These are phyloP conservation scores for Sporothrix sp. DNA, from an alignment of 2,329 filamentous ascomycete genomes.

Conservation along the genomic window DNA sequence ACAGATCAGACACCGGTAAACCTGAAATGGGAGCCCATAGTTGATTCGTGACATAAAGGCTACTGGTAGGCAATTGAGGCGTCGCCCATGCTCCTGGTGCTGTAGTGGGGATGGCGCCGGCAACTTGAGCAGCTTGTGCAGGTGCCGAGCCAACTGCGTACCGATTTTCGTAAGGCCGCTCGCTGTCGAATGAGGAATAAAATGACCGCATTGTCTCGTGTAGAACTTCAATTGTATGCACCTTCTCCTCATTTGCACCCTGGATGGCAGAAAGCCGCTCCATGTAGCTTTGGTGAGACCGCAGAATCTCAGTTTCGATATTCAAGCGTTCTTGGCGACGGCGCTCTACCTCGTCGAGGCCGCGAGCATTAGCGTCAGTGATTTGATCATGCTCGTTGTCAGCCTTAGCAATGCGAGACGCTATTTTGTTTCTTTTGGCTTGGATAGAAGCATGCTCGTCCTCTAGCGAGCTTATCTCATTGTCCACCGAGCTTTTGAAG, in stretches of 20 bases:
- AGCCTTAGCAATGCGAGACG: constrained; percentile 60
- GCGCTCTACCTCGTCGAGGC: constrained; percentile 53
- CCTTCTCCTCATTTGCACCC: constrained; percentile 29
- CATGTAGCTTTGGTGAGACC: constrained; percentile 35
- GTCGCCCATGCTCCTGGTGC: constrained; percentile 7
- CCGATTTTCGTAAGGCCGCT: constrained; percentile 31
- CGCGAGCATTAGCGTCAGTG: constrained; percentile 56
- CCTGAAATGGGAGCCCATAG: constrained; percentile 3
- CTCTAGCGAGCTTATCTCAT: constrained; percentile 51
- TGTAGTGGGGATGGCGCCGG: not conserved
- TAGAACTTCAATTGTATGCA: constrained; percentile 30
- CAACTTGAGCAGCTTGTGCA: not conserved
- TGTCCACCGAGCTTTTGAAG: constrained; percentile 52
- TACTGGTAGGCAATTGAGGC: constrained; percentile 10
- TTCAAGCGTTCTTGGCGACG: constrained; percentile 41
- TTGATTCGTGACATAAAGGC: not conserved
- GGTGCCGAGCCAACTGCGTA: constrained; percentile 3
- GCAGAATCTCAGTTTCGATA: constrained; percentile 37
- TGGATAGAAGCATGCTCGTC: constrained; percentile 54
- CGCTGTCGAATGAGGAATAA: constrained; percentile 33
- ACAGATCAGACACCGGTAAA: constrained; percentile 9
- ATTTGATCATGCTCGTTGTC: constrained; percentile 64
- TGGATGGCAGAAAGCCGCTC: constrained; percentile 31
- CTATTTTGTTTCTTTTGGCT: constrained; percentile 63
- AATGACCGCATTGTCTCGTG: constrained; percentile 31